phyloP scores from a whole-genome alignment of 352 stramenopile genomes.

The Pythium apleroticum region DNA sequence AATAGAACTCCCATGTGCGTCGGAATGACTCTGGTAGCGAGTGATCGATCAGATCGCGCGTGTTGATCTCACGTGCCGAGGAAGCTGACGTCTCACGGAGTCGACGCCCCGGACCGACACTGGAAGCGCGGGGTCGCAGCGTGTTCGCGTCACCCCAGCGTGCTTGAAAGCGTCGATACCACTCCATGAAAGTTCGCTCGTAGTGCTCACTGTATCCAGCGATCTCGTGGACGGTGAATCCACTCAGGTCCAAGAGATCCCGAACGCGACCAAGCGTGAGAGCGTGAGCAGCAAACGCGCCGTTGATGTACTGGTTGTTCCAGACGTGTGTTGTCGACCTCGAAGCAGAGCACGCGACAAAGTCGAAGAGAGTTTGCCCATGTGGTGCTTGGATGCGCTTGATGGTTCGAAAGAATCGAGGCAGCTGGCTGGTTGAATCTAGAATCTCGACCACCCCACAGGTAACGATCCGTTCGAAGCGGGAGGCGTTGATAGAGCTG shows the following conservation, averaged over 20 bases:
- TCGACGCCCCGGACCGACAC: constrained; percentile 10
- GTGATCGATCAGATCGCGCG: neutral
- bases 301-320: constrained; percentile 86
- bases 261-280: constrained; percentile 57
- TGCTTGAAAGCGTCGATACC: constrained; percentile 76
- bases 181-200: constrained; percentile 82
- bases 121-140: constrained; percentile 9
- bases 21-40: constrained; percentile 77
- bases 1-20: constrained; percentile 88
- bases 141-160: constrained; percentile 32
- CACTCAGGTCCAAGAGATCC: constrained; percentile 42
- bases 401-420: constrained; percentile 60
- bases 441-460: constrained; percentile 61
- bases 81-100: constrained; percentile 1
- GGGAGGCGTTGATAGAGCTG: constrained; percentile 49
- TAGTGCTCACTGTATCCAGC: constrained; percentile 76
- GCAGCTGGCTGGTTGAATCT: constrained; percentile 32
- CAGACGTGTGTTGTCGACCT: constrained; percentile 73
- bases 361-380: constrained; percentile 64
- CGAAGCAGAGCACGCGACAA: constrained; percentile 60
- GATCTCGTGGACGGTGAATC: constrained; percentile 67
- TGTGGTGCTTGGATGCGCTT: constrained; percentile 57
- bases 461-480: constrained; percentile 70
- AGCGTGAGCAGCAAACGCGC: constrained; percentile 53
- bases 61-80: neutral